phyloP scores from a whole-genome alignment of 495 filamentous ascomycete species.

The Hyaloscypha variabilis region DNA sequence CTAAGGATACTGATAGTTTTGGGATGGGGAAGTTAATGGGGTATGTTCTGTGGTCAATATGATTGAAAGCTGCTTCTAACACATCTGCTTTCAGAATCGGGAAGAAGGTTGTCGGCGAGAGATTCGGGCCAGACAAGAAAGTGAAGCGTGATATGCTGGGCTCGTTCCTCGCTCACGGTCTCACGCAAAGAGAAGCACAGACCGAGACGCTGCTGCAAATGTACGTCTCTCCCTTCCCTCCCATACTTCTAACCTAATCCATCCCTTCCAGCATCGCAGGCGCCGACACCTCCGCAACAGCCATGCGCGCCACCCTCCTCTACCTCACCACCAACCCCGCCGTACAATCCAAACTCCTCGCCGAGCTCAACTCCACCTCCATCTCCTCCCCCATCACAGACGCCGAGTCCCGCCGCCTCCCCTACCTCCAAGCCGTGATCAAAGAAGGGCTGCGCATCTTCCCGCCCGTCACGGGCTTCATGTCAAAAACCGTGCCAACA shows the following conservation, averaged over 20 bases:
- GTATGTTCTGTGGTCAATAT: no score
- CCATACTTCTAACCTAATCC: not conserved
- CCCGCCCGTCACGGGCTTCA: constrained; percentile 38
- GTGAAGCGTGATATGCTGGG: constrained; percentile 44
- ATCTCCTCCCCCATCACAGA: constrained; percentile 9
- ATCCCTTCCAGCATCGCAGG: constrained; percentile 35
- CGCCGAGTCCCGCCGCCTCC: constrained; percentile 43
- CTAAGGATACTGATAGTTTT: constrained; percentile 51
- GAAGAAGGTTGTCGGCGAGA: constrained; percentile 31
- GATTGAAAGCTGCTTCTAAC: no score
- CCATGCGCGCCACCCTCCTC: constrained; percentile 56
- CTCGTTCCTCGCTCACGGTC: constrained; percentile 42
- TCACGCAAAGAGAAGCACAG: constrained; percentile 40
- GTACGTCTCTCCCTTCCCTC: not conserved
- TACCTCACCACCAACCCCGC: constrained; percentile 48
- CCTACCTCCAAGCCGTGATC: constrained; percentile 56
- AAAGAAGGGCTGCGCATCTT: constrained; percentile 52
- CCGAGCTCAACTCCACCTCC: constrained; percentile 51
- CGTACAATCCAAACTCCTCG: constrained; percentile 55
- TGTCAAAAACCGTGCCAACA: constrained; percentile 46
- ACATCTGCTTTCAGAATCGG: constrained; percentile 4
- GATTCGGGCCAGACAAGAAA: constrained; percentile 35
- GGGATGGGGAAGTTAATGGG: constrained; percentile 55
- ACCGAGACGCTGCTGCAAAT: constrained; percentile 44
- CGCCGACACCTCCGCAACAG: constrained; percentile 63